These are phyloP conservation scores for Colletotrichum sp. DNA, from an alignment of 2,329 filamentous ascomycete species.

Conservation along the genomic window DNA sequence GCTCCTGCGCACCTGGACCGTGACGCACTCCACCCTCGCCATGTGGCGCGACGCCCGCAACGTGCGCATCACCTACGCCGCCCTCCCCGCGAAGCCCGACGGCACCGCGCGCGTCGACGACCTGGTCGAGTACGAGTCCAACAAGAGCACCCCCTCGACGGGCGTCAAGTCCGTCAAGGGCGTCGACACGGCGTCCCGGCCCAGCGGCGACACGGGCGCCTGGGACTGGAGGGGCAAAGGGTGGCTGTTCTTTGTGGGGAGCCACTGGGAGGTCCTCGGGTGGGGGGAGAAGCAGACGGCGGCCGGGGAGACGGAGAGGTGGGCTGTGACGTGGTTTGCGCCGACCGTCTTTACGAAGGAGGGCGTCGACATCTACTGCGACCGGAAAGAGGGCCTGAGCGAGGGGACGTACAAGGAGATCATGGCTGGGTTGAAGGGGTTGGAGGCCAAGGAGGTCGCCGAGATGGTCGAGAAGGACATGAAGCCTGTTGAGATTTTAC, in stretches of 20 bases:
- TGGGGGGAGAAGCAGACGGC: slow-evolving; percentile 63
- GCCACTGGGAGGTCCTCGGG: slow-evolving; percentile 82
- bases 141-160: slow-evolving; percentile 37
- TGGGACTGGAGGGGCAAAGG: slow-evolving; percentile 85
- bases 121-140: slow-evolving; percentile 71
- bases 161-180: slow-evolving; percentile 66
- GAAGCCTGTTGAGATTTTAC: slow-evolving; percentile 52
- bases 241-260: slow-evolving; percentile 72
- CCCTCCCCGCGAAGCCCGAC: slow-evolving; percentile 46
- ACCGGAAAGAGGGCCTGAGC: slow-evolving; percentile 64
- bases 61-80: slow-evolving; percentile 77
- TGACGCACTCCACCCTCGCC: slow-evolving; percentile 75
- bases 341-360: slow-evolving; percentile 84
- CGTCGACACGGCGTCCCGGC: slow-evolving; percentile 56
- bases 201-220: slow-evolving; percentile 37
- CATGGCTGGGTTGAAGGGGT: slow-evolving; percentile 53
- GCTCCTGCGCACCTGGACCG: slow-evolving; percentile 72
- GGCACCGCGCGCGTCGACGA: slow-evolving; percentile 66
- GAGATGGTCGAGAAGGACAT: slow-evolving; percentile 53
- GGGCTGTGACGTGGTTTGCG: slow-evolving; percentile 85
- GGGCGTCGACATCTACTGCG: slow-evolving; percentile 79
- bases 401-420: slow-evolving; percentile 62
- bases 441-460: slow-evolving; percentile 62
- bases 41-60: slow-evolving; percentile 86
- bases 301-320: slow-evolving; percentile 56